Conservation (phyloP, 2,329 filamentous ascomycete species). For the Thielaviopsis musarum region DNA sequence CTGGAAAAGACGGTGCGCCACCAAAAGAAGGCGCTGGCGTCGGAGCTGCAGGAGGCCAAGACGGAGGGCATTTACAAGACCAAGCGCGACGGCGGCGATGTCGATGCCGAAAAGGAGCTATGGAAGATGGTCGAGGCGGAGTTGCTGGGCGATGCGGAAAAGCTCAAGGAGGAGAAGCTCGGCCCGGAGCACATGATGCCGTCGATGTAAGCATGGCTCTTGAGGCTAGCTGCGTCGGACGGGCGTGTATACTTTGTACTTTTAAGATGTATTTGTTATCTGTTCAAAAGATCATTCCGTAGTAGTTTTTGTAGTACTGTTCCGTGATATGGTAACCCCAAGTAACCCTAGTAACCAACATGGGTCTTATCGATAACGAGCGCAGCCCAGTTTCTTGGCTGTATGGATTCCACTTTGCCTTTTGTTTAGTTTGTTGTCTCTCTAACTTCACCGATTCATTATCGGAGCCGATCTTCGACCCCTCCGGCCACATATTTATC, state of each 20-base stretch:
- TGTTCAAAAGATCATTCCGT: neutral
- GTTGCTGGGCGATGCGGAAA: conserved; percentile 7
- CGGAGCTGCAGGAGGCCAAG: conserved; percentile 9
- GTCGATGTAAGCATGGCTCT: conserved; percentile 2
- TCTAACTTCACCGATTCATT: neutral
- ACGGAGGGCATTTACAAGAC: conserved; percentile 6
- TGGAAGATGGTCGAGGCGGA: conserved; percentile 12
- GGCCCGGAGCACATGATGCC: conserved; percentile 9
- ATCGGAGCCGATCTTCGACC: neutral
- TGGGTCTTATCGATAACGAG: neutral
- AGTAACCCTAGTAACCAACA: neutral
- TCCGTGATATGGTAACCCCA: neutral
- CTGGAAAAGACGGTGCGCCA: conserved; percentile 17
- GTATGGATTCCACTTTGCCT: neutral
- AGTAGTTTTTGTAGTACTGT: too few relatives aligned
- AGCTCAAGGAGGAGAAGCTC: conserved; percentile 8
- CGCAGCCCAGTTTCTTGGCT: too few relatives aligned
- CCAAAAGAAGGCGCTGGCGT: conserved; percentile 2
- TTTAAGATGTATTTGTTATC: neutral
- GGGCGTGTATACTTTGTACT: conserved; percentile 3
- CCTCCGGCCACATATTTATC: neutral
- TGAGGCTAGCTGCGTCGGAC: neutral
- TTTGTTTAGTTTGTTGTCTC: neutral
- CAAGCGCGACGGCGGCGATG: conserved; percentile 10
- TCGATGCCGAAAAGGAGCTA: conserved; percentile 11